These are phyloP conservation scores for Bertia moriformis DNA, from an alignment of 2,329 filamentous ascomycete genomes.

Conservation along the genomic window DNA sequence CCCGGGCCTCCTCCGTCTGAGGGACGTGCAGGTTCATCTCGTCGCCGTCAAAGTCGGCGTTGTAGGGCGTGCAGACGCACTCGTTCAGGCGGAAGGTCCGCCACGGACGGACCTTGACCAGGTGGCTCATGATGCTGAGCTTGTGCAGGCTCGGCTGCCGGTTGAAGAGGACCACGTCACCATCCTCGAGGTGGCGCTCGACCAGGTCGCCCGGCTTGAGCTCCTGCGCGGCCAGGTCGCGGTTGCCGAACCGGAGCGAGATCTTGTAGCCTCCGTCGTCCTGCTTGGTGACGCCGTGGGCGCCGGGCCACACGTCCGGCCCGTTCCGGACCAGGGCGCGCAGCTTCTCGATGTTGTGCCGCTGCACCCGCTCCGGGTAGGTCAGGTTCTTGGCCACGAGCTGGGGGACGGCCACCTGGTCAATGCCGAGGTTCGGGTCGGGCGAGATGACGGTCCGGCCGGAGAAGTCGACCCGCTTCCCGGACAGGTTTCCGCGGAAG, in stretches of 20 bases:
- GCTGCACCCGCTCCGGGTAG: conserved; percentile 77
- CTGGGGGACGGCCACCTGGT: conserved; percentile 81
- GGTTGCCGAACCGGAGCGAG: conserved; percentile 61
- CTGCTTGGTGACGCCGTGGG: conserved; percentile 65
- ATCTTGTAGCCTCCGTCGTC: conserved; percentile 53
- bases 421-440: conserved; percentile 83
- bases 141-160: conserved; percentile 95
- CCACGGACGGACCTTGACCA: conserved; percentile 85
- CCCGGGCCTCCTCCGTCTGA: conserved; percentile 89
- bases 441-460: conserved; percentile 95
- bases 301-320: conserved; percentile 68
- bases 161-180: conserved; percentile 94
- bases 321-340: conserved; percentile 63
- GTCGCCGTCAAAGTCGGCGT: conserved; percentile 96
- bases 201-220: conserved; percentile 76
- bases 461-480: conserved; percentile 97
- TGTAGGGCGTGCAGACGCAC: conserved; percentile 95
- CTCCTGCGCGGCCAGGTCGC: conserved; percentile 55
- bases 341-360: conserved; percentile 74
- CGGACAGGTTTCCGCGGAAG: conserved; percentile 90
- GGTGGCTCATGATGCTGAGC: conserved; percentile 93
- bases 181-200: conserved; percentile 85
- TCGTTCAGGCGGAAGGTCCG: conserved; percentile 93
- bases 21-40: conserved; percentile 99
- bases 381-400: conserved; percentile 93